Conservation (phyloP, 768 basidiomycete genomes). For the Hypholoma sublateritium region DNA sequence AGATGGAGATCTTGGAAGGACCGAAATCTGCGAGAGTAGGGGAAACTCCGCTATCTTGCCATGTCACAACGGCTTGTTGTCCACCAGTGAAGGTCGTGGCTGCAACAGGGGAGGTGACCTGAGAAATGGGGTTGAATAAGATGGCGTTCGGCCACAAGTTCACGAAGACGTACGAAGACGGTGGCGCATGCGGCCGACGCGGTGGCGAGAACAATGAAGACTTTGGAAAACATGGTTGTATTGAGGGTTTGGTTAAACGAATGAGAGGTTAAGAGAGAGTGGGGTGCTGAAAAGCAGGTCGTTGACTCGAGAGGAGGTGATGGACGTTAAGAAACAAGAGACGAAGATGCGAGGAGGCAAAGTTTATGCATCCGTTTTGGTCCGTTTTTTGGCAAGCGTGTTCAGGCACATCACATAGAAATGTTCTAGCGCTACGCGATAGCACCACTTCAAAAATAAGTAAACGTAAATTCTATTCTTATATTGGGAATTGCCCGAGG, state of each 20-base stretch:
- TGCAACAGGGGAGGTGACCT: slow-evolving; percentile 61
- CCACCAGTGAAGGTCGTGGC: slow-evolving; percentile 50
- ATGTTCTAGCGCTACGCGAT: background rate
- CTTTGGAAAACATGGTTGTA: slow-evolving; percentile 50
- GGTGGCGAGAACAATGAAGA: slow-evolving; percentile 48
- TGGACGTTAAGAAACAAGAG: slow-evolving; percentile 22
- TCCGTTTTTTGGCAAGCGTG: slow-evolving; percentile 1
- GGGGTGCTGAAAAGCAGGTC: slow-evolving; percentile 22
- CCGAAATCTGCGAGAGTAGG: slow-evolving; percentile 58
- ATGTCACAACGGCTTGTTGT: slow-evolving; percentile 46
- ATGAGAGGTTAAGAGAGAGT: slow-evolving; percentile 40
- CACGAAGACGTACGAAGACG: slow-evolving; percentile 43
- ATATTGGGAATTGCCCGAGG: background rate
- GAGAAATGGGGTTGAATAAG: slow-evolving; percentile 2
- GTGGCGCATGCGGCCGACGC: slow-evolving; percentile 54
- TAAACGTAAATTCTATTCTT: background rate
- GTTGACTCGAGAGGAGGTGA: slow-evolving; percentile 15
- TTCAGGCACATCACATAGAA: slow-evolving; percentile 1
- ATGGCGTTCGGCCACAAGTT: slow-evolving; percentile 4
- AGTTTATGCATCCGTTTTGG: slow-evolving; percentile 15
- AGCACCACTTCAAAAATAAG: background rate
- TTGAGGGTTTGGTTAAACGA: slow-evolving; percentile 21
- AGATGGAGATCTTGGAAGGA: slow-evolving; percentile 52
- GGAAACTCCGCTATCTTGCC: slow-evolving; percentile 53
- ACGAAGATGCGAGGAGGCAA: slow-evolving; percentile 1